These are phyloP conservation scores for Malassezia yamatoensis DNA, from an alignment of 1,284 basidiomycete genomes.

Conservation along the genomic window DNA sequence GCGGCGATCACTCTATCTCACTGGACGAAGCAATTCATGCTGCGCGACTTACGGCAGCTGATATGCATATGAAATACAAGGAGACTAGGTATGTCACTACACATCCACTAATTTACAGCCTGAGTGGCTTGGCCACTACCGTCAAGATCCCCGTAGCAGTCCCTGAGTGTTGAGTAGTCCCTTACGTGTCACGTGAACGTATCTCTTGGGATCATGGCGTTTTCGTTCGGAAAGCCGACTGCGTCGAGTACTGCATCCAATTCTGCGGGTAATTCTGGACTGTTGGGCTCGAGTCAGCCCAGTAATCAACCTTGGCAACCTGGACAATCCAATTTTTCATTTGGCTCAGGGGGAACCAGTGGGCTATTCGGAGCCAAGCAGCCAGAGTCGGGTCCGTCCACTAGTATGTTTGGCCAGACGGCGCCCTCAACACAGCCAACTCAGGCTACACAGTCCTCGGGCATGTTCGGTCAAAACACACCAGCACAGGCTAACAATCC, in stretches of 20 bases:
- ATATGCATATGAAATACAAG: slow-evolving; percentile 51
- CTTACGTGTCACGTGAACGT: slow-evolving; percentile 5
- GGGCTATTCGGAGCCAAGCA: slow-evolving; percentile 7
- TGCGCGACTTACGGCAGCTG: slow-evolving; percentile 73
- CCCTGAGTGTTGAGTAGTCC: slow-evolving; percentile 29
- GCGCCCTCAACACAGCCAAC: neutral
- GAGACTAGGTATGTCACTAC: slow-evolving; percentile 20
- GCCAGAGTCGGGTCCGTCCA: slow-evolving; percentile 1
- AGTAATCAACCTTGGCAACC: neutral
- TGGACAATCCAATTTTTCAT: slow-evolving; percentile 22
- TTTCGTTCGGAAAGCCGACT: slow-evolving; percentile 35
- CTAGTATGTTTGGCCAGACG: slow-evolving; percentile 10
- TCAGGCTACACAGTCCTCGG: neutral
- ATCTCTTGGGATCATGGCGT: slow-evolving; percentile 23
- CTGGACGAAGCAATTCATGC: slow-evolving; percentile 93
- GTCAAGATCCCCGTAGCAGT: slow-evolving; percentile 40
- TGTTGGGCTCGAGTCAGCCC: neutral
- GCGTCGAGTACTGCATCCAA: slow-evolving; percentile 4
- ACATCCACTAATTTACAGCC: neutral
- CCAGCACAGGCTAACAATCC: neutral
- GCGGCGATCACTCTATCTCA: slow-evolving; percentile 73
- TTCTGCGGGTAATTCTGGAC: neutral
- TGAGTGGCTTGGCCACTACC: slow-evolving; percentile 34
- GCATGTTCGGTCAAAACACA: neutral
- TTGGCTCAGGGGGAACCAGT: slow-evolving; percentile 19